Evolutionary conservation across 441 rosid species (phyloP).

Genomic region (Eutrema salsugineum): DNA sequence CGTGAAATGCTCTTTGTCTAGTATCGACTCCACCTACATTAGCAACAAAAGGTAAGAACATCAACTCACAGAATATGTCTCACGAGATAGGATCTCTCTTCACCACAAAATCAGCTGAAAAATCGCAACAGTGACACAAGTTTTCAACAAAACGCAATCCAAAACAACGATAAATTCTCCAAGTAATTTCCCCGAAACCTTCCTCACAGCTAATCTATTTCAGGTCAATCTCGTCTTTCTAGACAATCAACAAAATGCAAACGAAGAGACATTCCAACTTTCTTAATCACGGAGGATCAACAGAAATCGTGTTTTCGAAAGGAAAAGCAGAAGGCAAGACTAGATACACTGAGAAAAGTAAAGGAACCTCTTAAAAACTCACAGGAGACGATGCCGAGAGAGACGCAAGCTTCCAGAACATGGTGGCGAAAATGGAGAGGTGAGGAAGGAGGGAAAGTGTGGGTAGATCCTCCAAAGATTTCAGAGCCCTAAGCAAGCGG

Average conservation of each 20-base stretch:
- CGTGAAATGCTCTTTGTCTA: constrained; percentile 79
- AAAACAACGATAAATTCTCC: not conserved
- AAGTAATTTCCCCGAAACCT: not conserved
- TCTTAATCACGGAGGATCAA: not conserved
- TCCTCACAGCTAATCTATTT: not conserved
- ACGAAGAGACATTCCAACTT: not conserved
- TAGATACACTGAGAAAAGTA: too few species aligned
- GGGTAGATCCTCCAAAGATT: constrained; percentile 39
- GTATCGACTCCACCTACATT: constrained; percentile 70
- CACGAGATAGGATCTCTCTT: not conserved
- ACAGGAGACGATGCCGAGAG: constrained; percentile 85
- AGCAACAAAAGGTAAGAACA: not conserved
- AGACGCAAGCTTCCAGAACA: constrained; percentile 89
- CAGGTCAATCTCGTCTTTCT: not conserved
- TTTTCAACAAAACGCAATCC: too few species aligned
- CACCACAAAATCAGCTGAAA: not conserved
- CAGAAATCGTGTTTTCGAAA: not conserved
- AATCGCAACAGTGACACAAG: not conserved
- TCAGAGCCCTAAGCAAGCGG: constrained; percentile 18
- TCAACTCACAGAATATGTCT: not conserved
- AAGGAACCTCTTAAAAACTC: constrained; percentile 29
- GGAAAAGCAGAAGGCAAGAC: not conserved
- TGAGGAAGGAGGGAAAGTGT: not conserved
- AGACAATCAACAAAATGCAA: not conserved
- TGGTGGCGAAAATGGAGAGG: constrained; percentile 14